A percentile compares a stretch with the other conserved stretches of the same genome.
These are phyloP conservation scores for Quercus suber DNA, from an alignment of 306 rosid species.

Conservation along the genomic window DNA sequence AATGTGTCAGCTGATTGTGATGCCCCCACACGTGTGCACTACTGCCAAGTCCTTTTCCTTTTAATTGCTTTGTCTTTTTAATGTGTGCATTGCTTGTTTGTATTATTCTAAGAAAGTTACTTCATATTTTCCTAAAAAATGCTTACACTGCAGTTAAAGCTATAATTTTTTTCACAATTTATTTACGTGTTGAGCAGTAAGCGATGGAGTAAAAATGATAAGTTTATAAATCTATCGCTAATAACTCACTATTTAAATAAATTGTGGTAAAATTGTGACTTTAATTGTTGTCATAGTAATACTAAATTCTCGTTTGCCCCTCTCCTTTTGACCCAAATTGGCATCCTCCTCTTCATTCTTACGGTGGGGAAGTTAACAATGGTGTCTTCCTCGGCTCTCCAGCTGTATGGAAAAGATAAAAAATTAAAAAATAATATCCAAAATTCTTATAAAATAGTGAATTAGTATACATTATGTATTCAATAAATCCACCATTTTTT, in stretches of 20 bases:
- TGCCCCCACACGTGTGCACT: conserved; percentile 26
- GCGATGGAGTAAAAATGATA: too few relatives aligned
- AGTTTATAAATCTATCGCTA: too few relatives aligned
- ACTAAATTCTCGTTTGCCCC: neutral
- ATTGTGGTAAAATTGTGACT: too few relatives aligned
- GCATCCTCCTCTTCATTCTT: conserved; percentile 48
- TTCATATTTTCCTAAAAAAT: neutral
- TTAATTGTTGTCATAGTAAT: too few relatives aligned
- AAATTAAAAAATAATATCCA: neutral
- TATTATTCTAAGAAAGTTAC: conserved; percentile 7
- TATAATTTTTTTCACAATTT: too few relatives aligned
- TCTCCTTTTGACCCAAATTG: conserved; percentile 35
- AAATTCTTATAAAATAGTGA: neutral
- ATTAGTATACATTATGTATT: too few relatives aligned
- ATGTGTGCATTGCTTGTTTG: neutral
- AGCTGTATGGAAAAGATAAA: conserved; percentile 21
- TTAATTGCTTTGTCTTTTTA: conserved; percentile 2
- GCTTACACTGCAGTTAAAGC: too few relatives aligned
- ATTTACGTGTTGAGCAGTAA: too few relatives aligned
- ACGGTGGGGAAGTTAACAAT: conserved; percentile 45
- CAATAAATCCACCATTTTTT: too few relatives aligned
- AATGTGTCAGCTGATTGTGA: neutral
- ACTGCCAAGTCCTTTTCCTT: neutral
- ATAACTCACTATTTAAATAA: accelerated
- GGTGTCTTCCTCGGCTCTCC: conserved; percentile 42